Evolutionary conservation across 2,329 filamentous ascomycete species (phyloP), one percentile per base, ranked within the genome.

Genomic region (Tolypocladium cylindrosporum): DNA sequence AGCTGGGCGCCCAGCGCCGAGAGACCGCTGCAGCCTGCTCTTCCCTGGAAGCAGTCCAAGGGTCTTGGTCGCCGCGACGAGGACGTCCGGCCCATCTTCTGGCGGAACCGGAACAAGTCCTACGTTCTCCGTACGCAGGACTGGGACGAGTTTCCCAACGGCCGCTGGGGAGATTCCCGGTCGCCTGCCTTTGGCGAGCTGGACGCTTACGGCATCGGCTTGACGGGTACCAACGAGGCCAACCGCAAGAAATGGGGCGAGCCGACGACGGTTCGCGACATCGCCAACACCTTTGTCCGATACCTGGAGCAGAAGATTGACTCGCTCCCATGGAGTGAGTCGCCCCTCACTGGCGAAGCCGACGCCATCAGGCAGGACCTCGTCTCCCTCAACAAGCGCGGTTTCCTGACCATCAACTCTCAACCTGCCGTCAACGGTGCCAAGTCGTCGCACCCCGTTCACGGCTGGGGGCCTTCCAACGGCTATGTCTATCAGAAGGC

Each of bases 91-190:
- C 94, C 94, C 40, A 96, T 99, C 65, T 99, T 99, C 81, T 99
- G 94, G 94, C 87, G 93, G 66, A 97, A 97, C 75, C 86, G 94
- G 59, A 94, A 96, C 75, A 91, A 94, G 69, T 96, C 92, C 4
- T 99, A 99, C 67, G 87, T 99, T 57, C 86, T 91, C 58, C 90
- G 94, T 57, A 99, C 94, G 0, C 92, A 97, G 71, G 93, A 97
- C 65, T 99, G 94, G 94, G 94, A 99, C 67, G 94, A 99, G 72
- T 99, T 97, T 67, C 94, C 94, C 58, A 99, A 99, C 78, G 94
- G 94, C 53, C 89, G 94, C 73, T 99, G 94, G 94, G 95, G 94
- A 74, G 94, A 99, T 73, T 93, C 92, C 56, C 85, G 94, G 63
- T 97, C 93, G 59, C 94, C 94, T 61, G 94, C 94, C 55, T 99